These are phyloP conservation scores for Trametes gibbosa DNA, from an alignment of 768 basidiomycete genomes.

Conservation along the genomic window DNA sequence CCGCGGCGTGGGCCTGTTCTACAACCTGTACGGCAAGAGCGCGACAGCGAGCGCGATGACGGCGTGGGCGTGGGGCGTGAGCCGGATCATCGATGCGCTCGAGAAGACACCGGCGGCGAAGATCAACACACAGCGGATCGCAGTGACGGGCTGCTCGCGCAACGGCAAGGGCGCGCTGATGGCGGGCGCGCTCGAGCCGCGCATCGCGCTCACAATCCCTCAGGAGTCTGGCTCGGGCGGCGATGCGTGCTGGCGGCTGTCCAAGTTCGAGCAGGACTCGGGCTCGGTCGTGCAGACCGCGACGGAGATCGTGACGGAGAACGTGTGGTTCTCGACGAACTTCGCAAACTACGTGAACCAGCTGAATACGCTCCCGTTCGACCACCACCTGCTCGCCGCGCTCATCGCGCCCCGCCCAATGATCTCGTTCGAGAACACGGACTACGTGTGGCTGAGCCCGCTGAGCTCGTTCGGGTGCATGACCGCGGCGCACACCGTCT, in stretches of 20 bases:
- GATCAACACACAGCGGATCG: constrained; percentile 49
- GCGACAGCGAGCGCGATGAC: constrained; percentile 53
- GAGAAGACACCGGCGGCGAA: constrained; percentile 44
- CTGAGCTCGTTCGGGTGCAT: constrained; percentile 49
- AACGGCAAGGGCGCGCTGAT: constrained; percentile 61
- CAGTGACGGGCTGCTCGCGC: constrained; percentile 58
- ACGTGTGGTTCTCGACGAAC: constrained; percentile 57
- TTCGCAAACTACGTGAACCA: constrained; percentile 48
- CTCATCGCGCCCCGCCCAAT: constrained; percentile 55
- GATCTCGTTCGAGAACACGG: constrained; percentile 53
- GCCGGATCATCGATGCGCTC: constrained; percentile 59
- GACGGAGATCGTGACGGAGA: constrained; percentile 56
- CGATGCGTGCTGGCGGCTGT: constrained; percentile 59
- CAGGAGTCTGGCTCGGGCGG: constrained; percentile 65
- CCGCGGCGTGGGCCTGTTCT: constrained; percentile 57
- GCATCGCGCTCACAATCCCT: constrained; percentile 57
- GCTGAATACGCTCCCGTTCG: constrained; percentile 49
- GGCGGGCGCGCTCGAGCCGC: constrained; percentile 56
- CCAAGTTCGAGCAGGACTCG: constrained; percentile 42
- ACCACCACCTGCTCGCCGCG: constrained; percentile 57
- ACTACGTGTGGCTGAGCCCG: constrained; percentile 55
- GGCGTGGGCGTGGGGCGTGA: constrained; percentile 63
- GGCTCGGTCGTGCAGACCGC: constrained; percentile 52
- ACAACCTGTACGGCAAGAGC: constrained; percentile 47
- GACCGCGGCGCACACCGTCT: constrained; percentile 49